Evolutionary conservation across 2,329 filamentous ascomycete species (phyloP).

Genomic region (Claviceps citrina): DNA sequence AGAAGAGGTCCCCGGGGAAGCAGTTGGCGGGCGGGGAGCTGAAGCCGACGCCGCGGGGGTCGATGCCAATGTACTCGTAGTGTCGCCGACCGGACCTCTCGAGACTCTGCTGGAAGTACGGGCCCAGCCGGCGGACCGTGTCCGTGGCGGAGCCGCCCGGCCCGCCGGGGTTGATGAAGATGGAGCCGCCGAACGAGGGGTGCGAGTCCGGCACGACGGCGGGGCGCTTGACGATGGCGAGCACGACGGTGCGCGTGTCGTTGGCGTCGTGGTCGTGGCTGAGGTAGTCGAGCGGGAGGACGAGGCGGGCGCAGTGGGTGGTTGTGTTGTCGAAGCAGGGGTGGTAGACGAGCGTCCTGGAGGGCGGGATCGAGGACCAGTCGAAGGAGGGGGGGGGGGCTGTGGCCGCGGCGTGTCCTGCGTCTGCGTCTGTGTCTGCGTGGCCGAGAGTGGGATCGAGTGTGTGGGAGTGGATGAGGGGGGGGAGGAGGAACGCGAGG

Average conservation of each 20-base stretch:
- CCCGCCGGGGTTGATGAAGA: conserved; percentile 25
- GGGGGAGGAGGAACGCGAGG: neutral
- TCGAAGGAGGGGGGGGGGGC: conserved; percentile 1
- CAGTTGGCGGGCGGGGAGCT: conserved; percentile 5
- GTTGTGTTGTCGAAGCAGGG: conserved; percentile 18
- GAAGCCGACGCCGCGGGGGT: conserved; percentile 21
- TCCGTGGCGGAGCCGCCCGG: conserved; percentile 23
- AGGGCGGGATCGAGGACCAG: conserved; percentile 8
- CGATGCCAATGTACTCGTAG: conserved; percentile 25
- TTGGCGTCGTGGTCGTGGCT: conserved; percentile 16
- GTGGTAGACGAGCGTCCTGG: conserved; percentile 11
- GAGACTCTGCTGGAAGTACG: conserved; percentile 14
- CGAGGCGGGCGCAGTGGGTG: conserved; percentile 26
- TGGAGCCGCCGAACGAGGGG: conserved; percentile 20
- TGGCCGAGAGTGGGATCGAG: no score
- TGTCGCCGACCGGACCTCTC: conserved; percentile 12
- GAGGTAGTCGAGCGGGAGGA: conserved; percentile 27
- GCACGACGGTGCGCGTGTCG: conserved; percentile 12
- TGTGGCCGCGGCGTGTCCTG: no score
- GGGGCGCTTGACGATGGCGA: conserved; percentile 25
- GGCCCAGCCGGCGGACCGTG: conserved; percentile 11
- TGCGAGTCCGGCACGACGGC: conserved; percentile 21
- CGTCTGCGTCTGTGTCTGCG: no score
- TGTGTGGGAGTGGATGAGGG: no score
- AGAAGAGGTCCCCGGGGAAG: conserved; percentile 10